phyloP scores from a whole-genome alignment of 129 eudicot species.

The Centella asiatica region DNA sequence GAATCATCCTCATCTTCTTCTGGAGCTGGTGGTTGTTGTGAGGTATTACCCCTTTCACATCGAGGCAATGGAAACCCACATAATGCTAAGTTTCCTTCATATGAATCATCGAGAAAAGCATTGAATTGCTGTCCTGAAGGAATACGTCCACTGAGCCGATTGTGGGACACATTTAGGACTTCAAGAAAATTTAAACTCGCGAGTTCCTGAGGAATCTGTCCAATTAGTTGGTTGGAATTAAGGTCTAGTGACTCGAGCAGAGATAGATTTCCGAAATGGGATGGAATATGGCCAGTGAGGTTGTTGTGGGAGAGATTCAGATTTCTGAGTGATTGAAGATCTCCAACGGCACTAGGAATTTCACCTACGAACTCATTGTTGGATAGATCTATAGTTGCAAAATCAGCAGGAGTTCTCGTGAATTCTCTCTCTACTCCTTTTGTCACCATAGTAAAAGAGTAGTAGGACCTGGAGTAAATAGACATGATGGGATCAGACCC shows the following conservation, averaged over 20 bases:
- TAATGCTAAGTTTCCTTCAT: slow-evolving; percentile 18
- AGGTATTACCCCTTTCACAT: not conserved
- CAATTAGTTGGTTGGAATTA: slow-evolving; percentile 16
- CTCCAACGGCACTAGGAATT: slow-evolving; percentile 13
- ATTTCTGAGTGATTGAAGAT: not conserved
- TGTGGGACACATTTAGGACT: slow-evolving; percentile 14
- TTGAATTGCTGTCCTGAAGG: slow-evolving; percentile 23
- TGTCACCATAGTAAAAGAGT: not conserved
- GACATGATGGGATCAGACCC: not conserved
- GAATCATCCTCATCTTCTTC: not conserved
- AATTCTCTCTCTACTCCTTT: slow-evolving; percentile 9
- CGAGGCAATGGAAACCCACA: slow-evolving; percentile 19
- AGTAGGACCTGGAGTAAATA: too few relatives aligned
- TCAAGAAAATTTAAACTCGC: slow-evolving; percentile 13
- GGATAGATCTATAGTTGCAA: slow-evolving; percentile 16
- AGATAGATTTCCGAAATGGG: slow-evolving; percentile 10
- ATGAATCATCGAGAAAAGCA: slow-evolving; percentile 13
- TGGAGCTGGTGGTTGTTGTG: not conserved
- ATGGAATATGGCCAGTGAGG: slow-evolving; percentile 22
- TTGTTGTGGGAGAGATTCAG: slow-evolving; percentile 30
- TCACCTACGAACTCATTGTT: slow-evolving; percentile 14
- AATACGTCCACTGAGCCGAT: slow-evolving; percentile 20
- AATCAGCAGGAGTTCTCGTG: slow-evolving; percentile 3
- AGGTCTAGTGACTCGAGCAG: slow-evolving; percentile 23
- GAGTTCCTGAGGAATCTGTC: slow-evolving; percentile 25